Conservation (phyloP, 2,329 filamentous ascomycete genomes). For the Zelopaecilomyces penicillatus region DNA sequence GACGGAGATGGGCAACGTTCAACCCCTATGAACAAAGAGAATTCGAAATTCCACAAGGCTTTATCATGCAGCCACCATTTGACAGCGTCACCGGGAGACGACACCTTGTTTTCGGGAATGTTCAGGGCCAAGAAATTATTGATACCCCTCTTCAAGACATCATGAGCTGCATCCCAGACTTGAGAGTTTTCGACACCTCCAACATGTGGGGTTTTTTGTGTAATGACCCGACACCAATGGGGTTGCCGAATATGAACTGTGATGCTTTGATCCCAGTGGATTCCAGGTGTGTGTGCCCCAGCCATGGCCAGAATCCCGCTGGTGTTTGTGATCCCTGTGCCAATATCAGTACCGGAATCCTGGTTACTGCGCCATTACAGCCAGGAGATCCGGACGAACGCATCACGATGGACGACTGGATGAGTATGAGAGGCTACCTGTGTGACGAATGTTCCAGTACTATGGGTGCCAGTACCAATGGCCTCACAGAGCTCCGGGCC, state of each 20-base stretch:
- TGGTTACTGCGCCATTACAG: slow-evolving; percentile 7
- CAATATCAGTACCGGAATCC: slow-evolving; percentile 8
- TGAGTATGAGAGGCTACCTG: slow-evolving; percentile 28
- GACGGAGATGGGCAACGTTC: too few species aligned
- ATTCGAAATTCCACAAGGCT: too few species aligned
- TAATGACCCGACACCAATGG: too few species aligned
- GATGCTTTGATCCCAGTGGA: too few species aligned
- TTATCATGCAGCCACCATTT: too few species aligned
- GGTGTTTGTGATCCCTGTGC: slow-evolving; percentile 18
- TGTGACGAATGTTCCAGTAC: slow-evolving; percentile 22
- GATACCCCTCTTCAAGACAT: neutral
- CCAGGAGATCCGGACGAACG: too few species aligned
- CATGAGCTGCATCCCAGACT: neutral
- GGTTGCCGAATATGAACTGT: too few species aligned
- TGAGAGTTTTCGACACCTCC: too few species aligned
- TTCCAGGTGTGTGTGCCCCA: too few species aligned
- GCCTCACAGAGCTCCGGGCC: slow-evolving; percentile 5
- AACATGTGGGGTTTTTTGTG: too few species aligned
- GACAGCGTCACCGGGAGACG: too few species aligned
- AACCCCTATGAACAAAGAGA: too few species aligned
- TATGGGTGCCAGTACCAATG: slow-evolving; percentile 3
- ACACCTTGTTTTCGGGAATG: neutral
- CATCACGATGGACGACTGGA: slow-evolving; percentile 16
- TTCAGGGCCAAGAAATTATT: neutral
- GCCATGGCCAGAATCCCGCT: neutral